Evolutionary conservation across 164 flowering plant species (phyloP).

Genomic region (Nelumbo lutea): DNA sequence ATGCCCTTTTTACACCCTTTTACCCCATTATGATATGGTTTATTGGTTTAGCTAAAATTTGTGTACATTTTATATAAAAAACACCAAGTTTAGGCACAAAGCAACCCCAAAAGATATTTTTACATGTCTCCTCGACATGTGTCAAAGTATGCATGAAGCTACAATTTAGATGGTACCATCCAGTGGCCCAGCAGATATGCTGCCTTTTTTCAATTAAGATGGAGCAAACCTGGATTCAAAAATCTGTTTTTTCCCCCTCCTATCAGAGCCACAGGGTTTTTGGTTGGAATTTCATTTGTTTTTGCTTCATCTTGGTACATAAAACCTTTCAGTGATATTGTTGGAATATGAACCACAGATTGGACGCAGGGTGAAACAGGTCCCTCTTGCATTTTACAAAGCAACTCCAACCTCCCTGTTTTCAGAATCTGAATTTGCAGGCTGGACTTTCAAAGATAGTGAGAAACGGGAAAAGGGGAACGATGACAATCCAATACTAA

Average conservation of each 20-base stretch:
- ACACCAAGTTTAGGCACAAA: no score
- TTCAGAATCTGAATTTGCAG: conserved; percentile 65
- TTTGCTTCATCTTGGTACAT: not conserved
- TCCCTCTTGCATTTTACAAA: conserved; percentile 82
- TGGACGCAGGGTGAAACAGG: conserved; percentile 75
- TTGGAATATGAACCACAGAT: conserved; percentile 40
- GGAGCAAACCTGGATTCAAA: not conserved
- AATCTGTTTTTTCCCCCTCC: no score
- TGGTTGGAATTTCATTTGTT: no score
- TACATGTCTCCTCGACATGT: not conserved
- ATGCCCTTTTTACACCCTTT: no score
- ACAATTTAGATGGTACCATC: not conserved
- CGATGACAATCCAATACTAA: conserved; percentile 1
- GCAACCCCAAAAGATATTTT: no score
- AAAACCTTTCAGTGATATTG: not conserved
- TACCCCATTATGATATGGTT: no score
- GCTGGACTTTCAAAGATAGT: conserved; percentile 63
- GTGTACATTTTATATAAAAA: no score
- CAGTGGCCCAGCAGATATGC: not conserved
- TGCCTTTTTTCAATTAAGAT: not conserved
- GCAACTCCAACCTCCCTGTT: conserved; percentile 64
- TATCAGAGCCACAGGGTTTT: no score
- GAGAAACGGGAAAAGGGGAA: conserved; percentile 9
- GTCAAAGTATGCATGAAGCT: not conserved
- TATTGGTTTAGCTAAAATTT: no score